Percentiles rank a stretch among this genome's conserved stretches.
These are phyloP conservation scores for Lachnellula cervina DNA, from an alignment of 2,329 filamentous ascomycete genomes.

Conservation along the genomic window DNA sequence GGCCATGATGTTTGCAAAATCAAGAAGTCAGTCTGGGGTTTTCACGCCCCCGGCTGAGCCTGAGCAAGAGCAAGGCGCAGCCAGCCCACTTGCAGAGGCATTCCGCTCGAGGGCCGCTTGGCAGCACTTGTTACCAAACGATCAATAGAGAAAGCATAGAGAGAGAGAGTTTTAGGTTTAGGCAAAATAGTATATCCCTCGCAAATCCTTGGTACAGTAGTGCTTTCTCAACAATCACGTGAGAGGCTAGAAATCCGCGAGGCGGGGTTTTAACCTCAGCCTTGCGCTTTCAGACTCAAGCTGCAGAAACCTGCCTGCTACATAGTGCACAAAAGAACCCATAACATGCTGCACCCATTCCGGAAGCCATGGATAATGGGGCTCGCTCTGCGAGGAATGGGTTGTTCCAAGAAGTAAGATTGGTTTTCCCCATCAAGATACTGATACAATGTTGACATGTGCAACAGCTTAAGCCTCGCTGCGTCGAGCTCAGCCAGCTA, in stretches of 20 bases:
- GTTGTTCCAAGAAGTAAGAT: constrained; percentile 30
- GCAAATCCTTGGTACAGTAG: too few species aligned
- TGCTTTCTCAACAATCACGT: too few species aligned
- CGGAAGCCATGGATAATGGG: constrained; percentile 23
- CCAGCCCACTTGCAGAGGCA: not conserved
- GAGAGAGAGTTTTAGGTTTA: too few species aligned
- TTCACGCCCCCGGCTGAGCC: not conserved
- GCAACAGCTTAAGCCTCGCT: constrained; percentile 56
- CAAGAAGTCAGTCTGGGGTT: not conserved
- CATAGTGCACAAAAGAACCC: not conserved
- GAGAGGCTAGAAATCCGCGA: too few species aligned
- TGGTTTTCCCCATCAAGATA: not conserved
- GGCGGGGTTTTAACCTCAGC: not conserved
- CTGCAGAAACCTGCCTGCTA: not conserved
- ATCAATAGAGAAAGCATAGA: not conserved
- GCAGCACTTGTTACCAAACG: not conserved
- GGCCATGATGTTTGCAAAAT: not conserved
- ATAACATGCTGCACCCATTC: not conserved
- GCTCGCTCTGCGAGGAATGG: constrained; percentile 28
- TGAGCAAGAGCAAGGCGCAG: not conserved
- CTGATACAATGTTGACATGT: constrained; percentile 8
- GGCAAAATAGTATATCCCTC: too few species aligned
- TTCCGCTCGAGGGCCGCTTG: not conserved
- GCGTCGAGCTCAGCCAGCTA: constrained; percentile 55
- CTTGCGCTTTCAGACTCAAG: not conserved